Evolutionary conservation across 106 monocot genomes (phyloP).

Genomic region (Ottelia alismoides): DNA sequence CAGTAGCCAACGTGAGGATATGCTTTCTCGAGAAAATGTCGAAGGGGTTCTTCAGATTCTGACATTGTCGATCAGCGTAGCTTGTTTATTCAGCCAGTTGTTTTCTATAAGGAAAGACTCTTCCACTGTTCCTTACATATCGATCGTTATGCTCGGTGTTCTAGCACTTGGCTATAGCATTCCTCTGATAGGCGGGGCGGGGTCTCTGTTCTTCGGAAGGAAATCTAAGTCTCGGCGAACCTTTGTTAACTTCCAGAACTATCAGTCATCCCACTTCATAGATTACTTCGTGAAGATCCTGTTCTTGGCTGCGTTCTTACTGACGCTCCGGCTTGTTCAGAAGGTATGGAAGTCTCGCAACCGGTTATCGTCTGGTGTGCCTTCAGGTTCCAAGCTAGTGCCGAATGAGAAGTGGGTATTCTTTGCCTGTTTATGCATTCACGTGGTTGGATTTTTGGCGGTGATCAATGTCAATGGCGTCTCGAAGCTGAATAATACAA

Average conservation of each 20-base stretch:
- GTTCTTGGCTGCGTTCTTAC: conserved; percentile 38
- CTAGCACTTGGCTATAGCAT: conserved; percentile 54
- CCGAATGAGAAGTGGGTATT: conserved; percentile 54
- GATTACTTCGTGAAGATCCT: conserved; percentile 50
- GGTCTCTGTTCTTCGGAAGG: conserved; percentile 35
- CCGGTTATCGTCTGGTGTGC: conserved; percentile 35
- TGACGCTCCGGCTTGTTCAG: conserved; percentile 49
- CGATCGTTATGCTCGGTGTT: conserved; percentile 58
- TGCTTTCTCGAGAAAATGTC: conserved; percentile 39
- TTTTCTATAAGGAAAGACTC: conserved; percentile 25
- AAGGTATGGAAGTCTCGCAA: conserved; percentile 63
- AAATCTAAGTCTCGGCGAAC: conserved; percentile 11
- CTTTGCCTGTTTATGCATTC: conserved; percentile 17
- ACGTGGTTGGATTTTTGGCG: conserved; percentile 30
- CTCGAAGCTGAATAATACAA: no score
- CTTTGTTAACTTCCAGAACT: conserved; percentile 25
- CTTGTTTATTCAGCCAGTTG: conserved; percentile 36
- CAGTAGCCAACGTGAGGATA: conserved; percentile 32
- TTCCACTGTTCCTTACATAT: conserved; percentile 25
- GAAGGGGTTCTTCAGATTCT: conserved; percentile 37
- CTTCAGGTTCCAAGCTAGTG: conserved; percentile 30
- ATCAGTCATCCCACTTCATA: conserved; percentile 16
- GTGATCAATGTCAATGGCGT: conserved; percentile 20
- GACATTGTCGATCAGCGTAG: conserved; percentile 29
- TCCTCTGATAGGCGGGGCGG: conserved; percentile 54